Evolutionary conservation across 148 eudicot genomes (phyloP), one percentile per base, ranked within the genome.

Genomic region (Polygonum aviculare): DNA sequence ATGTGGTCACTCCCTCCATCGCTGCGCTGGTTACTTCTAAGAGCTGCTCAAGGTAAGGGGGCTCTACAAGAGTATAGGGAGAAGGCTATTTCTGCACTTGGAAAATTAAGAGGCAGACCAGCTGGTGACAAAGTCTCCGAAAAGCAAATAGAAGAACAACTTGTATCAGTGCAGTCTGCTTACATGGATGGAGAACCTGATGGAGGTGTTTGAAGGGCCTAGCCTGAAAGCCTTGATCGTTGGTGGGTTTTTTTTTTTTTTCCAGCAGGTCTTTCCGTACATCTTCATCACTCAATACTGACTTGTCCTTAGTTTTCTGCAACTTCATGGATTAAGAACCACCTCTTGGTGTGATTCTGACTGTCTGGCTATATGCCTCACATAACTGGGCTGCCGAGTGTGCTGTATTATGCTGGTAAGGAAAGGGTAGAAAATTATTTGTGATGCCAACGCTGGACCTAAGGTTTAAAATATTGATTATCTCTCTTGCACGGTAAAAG

Each of bases 371-470:
- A 48, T 69, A 65, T 60, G 47, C 73, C 63, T 76, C 85, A 93
- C 98, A 93, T 96, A 70, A 96, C 99, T 7, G 97, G 99, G 79
- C 99, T 93, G 81, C 98, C 98, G 80, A 93, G 98, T 80, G 97
- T 96, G 82, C 78, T 96, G 82, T 96, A 96, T 80, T 96, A 96
- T 87, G 99, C 99, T 73, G 99, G 99, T 96, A 87, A 50, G 80
- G 44, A 12, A 62, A 74, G 41, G 41, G 47, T 52, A 57, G 57
- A 16, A 1, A 72, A 36, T 15, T 57, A 19, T 11, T 12, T 54
- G 36, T 48, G 21, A 38, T 72, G 14, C 60, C 50, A 41, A 12
- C 26, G 57, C 33, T 81, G 44, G 15, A 35, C 19, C 45, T 36
- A 36, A 36, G 72, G 5, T 60, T 35, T 26, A 60, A 19, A 48